Evolutionary conservation across 179 eudicot species (phyloP), one percentile per base, ranked within the genome.

Genomic region (Patellifolia procumbens): DNA sequence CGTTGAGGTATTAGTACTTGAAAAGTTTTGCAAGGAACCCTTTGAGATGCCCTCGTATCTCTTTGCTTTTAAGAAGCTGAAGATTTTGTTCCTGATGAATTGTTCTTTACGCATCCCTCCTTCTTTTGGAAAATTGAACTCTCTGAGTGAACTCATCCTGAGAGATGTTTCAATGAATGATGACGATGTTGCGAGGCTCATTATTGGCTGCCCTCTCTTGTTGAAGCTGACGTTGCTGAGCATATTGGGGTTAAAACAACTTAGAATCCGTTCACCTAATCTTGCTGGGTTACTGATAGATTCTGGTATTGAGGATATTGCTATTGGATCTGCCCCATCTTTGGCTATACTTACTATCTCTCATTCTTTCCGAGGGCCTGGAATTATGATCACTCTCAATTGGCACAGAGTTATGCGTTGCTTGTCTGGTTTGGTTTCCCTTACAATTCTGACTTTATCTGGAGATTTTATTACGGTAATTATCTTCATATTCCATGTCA

Each of bases 51-150:
- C 80, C 16, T 70, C 76, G 4, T 19, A 60, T 63, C 45, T 71
- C 16, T 78, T 78, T 52, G 24, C 13, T n/a, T 78, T 61, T 31
- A 34, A 48, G 62, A 31, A 61, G 4, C 62, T 78, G 17, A 24
- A 28, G 35, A 5, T 24, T n/a, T 39, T 78, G 52, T 26, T 12
- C 15, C 34, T 78, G 62, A 45, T 15, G 35, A 48, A 28, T 26
- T 78, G 80, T 35, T 13, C 37, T 39, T 35, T 78, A 32, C 49
- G 15, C 62, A 19, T 70, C 35, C 80, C 80, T 22, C 16, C 62
- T 19, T 24, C 60, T 11, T 71, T 78, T 37, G 52, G 51, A 22
- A 52, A 34, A 9, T 78, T 70, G 17, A 71, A 22, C 29, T 24
- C 13, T 51, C 51, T 78, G 7, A 5, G 7, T 17, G 59, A 37